Percentiles rank a stretch among this genome's conserved stretches.
phyloP scores from a whole-genome alignment of 192 early-diverging fungal genomes.

The Rhizophagus clarus region DNA sequence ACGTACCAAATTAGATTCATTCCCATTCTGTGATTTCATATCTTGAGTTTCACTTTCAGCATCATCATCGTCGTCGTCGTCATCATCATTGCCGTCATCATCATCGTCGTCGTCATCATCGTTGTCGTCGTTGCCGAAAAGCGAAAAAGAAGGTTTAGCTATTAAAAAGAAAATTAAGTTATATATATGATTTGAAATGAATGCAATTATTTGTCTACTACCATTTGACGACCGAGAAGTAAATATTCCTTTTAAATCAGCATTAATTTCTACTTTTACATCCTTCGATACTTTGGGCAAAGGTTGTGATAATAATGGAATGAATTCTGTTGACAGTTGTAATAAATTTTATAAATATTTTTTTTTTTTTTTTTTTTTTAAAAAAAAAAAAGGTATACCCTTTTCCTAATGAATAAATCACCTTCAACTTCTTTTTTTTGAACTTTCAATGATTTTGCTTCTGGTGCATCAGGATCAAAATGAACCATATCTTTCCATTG shows the following conservation, averaged over 20 bases:
- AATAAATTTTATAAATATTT: background rate
- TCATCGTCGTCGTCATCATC: background rate
- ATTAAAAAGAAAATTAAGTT: background rate
- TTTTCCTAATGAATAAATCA: background rate
- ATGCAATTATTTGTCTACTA: background rate
- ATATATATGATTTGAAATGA: background rate
- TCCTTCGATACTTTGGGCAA: slow-evolving; percentile 16
- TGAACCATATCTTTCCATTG: slow-evolving; percentile 32
- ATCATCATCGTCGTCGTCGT: background rate
- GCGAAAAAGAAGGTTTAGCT: background rate
- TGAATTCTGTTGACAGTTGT: background rate
- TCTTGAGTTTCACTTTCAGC: background rate
- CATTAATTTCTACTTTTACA: slow-evolving; percentile 11
- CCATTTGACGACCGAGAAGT: background rate
- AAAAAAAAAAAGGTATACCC: background rate
- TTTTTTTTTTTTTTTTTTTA: no score
- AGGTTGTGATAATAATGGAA: background rate
- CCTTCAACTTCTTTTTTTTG: background rate
- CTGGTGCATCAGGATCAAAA: slow-evolving; percentile 51
- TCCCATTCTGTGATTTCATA: background rate
- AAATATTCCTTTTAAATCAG: slow-evolving; percentile 27
- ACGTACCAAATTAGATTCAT: background rate
- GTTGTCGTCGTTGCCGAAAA: background rate
- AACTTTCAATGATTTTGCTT: background rate
- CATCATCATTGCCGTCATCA: background rate